Conservation (phyloP, 2,329 filamentous ascomycete species). For the Geosmithia flava region DNA sequence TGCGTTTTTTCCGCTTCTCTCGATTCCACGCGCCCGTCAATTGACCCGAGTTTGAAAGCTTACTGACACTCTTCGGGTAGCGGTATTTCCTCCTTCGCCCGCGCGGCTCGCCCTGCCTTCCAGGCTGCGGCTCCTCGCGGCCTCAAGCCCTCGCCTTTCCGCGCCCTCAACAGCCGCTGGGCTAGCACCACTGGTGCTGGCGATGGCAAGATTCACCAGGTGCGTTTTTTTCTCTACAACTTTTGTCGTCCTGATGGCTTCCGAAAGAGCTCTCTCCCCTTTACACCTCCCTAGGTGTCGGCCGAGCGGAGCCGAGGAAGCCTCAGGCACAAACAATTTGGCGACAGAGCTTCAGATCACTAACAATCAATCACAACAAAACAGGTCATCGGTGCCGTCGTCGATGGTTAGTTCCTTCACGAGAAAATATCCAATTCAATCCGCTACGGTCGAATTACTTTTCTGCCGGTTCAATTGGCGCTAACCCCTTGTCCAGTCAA, state of each 20-base stretch:
- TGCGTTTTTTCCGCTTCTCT: too few species aligned
- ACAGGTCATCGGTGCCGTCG: slow-evolving; percentile 96
- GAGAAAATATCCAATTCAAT: slow-evolving; percentile 4
- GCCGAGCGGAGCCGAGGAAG: slow-evolving; percentile 3
- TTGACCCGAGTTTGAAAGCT: slow-evolving; percentile 29
- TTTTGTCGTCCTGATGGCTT: background rate
- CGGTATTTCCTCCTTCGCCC: slow-evolving; percentile 54
- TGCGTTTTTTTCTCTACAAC: slow-evolving; percentile 19
- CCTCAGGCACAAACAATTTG: slow-evolving; percentile 2
- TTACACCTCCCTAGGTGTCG: background rate
- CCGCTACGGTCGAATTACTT: slow-evolving; percentile 2
- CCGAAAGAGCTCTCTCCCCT: background rate
- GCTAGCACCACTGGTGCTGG: slow-evolving; percentile 42
- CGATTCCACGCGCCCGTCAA: slow-evolving; percentile 15
- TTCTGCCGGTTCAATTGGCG: background rate
- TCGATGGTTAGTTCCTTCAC: slow-evolving; percentile 64
- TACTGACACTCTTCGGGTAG: slow-evolving; percentile 23
- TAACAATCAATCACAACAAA: slow-evolving; percentile 19
- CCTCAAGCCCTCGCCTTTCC: slow-evolving; percentile 42
- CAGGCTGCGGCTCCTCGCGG: slow-evolving; percentile 43
- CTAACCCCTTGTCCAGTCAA: slow-evolving; percentile 56
- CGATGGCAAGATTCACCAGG: slow-evolving; percentile 59
- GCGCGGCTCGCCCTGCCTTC: slow-evolving; percentile 49
- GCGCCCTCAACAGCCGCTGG: slow-evolving; percentile 43
- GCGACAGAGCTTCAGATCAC: background rate